Evolutionary conservation across 768 basidiomycete genomes (phyloP), one percentile per base, ranked within the genome.

Genomic region (Mycena galericulata): DNA sequence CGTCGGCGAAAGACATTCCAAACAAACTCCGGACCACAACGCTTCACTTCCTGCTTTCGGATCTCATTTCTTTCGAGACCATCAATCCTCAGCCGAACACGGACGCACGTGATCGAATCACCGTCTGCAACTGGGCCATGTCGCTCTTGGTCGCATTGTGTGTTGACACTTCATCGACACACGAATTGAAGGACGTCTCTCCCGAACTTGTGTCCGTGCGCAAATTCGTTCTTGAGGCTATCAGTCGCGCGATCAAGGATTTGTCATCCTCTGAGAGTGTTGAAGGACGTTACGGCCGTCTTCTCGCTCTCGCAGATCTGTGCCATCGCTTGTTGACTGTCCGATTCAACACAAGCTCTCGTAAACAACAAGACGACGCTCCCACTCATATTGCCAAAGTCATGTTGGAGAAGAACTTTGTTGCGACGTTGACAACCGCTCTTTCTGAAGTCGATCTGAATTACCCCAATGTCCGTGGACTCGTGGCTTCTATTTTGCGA

Each of bases 321-420:
- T 94, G 94, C 75, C 88, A 94, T 79, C 92, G 96, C 11, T 83
- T 99, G 36, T 84, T 99, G 62, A 93, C 91, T 2, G 91, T 93
- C 26, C 89, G 92, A 30, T 90, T 92, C 78, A 91, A 87, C 66
- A 82, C 82, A 8, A 78, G 81, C 38, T 86, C 88, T 60, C 83
- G 89, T 49, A 89, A 86, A 70, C 82, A 85, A 43, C 84, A 86
- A 63, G 90, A 89, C 50, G 97, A 96, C 55, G 86, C 86, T n/a
- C 92, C 92, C 4, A 92, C 96, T 10, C 97, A 98, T 68, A 87
- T 99, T 58, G 96, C 97, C 24, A 98, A 98, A 82, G 88, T 97
- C 69, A 99, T 99, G 98, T 81, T 99, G 56, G 98, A 99, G 85
- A 98, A 98, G 83, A 94, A 94, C 75, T 97, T 95, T 70, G 98